These are phyloP conservation scores for Raddia distichophylla DNA, from an alignment of 176 grass and related monocot species.

Conservation along the genomic window DNA sequence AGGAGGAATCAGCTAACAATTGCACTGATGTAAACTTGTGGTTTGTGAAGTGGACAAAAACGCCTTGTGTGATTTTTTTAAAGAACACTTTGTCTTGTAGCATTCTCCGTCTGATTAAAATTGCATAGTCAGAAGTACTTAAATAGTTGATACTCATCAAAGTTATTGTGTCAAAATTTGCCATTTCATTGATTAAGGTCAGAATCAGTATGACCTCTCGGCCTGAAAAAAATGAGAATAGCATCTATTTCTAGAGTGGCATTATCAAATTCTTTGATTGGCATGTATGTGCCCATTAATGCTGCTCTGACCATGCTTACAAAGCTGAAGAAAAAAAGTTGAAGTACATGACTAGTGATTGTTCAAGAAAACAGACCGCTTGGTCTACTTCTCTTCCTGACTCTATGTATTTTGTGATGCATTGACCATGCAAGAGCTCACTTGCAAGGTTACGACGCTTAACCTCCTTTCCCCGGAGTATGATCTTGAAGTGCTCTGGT, in stretches of 20 bases:
- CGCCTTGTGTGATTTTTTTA: no score
- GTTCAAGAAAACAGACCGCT: slow-evolving; percentile 22
- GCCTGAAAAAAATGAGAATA: neutral
- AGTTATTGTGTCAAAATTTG: neutral
- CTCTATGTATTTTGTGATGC: slow-evolving; percentile 22
- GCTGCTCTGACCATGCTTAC: neutral
- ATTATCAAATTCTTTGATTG: neutral
- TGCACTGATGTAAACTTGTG: no score
- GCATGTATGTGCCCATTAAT: neutral
- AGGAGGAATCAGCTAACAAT: no score
- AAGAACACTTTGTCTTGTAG: no score
- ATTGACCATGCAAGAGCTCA: slow-evolving; percentile 40
- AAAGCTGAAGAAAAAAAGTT: neutral
- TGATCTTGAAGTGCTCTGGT: slow-evolving; percentile 39
- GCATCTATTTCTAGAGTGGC: neutral
- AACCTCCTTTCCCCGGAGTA: slow-evolving; percentile 34
- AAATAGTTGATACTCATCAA: neutral
- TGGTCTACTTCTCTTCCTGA: slow-evolving; percentile 21
- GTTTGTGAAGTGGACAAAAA: no score
- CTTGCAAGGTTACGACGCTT: slow-evolving; percentile 29
- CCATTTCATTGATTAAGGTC: neutral
- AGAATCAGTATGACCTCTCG: neutral
- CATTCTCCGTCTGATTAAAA: no score
- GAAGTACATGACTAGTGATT: no score
- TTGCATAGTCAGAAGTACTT: neutral